A percentile compares a stretch with the other conserved stretches of the same genome.
phyloP scores from a whole-genome alignment of 306 rosid species.

The Myrica gale region DNA sequence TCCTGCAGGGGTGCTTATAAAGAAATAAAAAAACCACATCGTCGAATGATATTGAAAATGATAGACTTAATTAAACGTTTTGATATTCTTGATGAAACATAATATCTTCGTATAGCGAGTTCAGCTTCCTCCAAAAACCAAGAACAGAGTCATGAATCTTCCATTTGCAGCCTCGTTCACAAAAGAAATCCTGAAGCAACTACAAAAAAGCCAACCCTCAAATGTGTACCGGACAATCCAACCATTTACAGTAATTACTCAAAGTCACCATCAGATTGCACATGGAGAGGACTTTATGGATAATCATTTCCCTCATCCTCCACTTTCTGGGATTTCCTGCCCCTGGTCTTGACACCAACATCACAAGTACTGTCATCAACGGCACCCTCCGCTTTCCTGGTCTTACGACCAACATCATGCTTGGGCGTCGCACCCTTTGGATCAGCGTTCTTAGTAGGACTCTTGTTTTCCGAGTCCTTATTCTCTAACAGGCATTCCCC shows the following conservation, averaged over 20 bases:
- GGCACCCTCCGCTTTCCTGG: constrained; percentile 18
- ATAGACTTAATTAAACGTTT: too few species aligned
- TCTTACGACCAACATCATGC: background rate
- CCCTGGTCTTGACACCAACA: constrained; percentile 5
- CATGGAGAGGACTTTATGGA: constrained; percentile 44
- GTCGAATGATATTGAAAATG: too few species aligned
- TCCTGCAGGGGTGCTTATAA: background rate
- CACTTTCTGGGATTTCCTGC: constrained; percentile 7
- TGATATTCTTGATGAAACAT: background rate
- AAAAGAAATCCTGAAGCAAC: background rate
- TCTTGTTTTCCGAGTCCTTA: background rate
- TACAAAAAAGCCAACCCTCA: background rate
- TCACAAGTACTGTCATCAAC: background rate
- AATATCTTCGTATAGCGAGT: background rate
- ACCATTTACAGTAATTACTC: constrained; percentile 1
- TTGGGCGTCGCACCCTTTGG: background rate
- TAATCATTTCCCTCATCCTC: constrained; percentile 32
- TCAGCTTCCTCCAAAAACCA: background rate
- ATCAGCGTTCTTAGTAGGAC: background rate
- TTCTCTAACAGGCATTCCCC: background rate
- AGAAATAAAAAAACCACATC: background rate
- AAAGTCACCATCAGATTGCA: constrained; percentile 28
- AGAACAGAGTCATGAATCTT: background rate
- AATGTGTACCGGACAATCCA: background rate
- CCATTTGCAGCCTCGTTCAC: background rate